phyloP scores from a whole-genome alignment of 106 monocot genomes.

The Dendrobium huoshanense region DNA sequence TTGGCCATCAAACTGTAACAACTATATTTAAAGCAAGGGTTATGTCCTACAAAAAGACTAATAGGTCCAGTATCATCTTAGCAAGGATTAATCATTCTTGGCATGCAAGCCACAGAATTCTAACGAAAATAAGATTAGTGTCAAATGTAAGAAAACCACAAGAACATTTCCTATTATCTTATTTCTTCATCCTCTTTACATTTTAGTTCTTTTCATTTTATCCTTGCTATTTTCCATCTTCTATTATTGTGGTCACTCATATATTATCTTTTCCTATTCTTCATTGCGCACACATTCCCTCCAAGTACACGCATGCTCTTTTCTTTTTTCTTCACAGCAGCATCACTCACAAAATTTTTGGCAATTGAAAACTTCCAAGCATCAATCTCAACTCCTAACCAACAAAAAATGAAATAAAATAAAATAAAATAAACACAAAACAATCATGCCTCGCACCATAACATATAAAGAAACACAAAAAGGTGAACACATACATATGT shows the following conservation, averaged over 20 bases:
- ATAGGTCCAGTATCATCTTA: neutral
- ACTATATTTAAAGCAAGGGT: neutral
- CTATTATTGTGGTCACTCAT: neutral
- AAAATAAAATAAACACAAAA: neutral
- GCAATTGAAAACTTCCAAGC: neutral
- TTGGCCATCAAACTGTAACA: neutral
- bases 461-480: neutral
- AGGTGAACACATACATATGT: neutral
- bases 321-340: neutral
- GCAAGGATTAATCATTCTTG: neutral
- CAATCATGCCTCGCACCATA: neutral
- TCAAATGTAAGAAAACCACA: too few species aligned
- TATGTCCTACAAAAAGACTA: neutral
- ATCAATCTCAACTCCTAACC: neutral
- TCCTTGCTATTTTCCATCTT: too few species aligned
- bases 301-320: neutral
- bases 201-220: too few species aligned
- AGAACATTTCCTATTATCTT: too few species aligned
- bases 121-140: too few species aligned
- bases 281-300: neutral
- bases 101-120: neutral
- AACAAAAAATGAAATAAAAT: too few species aligned
- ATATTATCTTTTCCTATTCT: neutral
- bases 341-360: neutral
- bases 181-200: too few species aligned